Percentiles rank a stretch among this genome's conserved stretches.
These are phyloP conservation scores for Cyathus striatus DNA, from an alignment of 768 basidiomycete genomes.

Conservation along the genomic window DNA sequence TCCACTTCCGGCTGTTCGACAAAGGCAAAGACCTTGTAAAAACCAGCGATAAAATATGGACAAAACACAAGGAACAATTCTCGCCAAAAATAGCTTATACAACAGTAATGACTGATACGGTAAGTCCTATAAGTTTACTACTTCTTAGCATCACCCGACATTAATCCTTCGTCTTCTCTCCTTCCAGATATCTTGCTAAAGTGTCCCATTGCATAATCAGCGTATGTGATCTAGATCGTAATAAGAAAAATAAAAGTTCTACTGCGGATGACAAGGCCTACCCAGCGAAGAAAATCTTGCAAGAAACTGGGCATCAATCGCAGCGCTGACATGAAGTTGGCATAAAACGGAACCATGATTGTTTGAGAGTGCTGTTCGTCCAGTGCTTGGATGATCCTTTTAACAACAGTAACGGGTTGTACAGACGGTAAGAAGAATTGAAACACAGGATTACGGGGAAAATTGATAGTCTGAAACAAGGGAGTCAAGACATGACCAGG, in stretches of 20 bases:
- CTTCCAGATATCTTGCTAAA: constrained; percentile 64
- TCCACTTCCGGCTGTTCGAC: too few relatives aligned
- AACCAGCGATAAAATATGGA: too few relatives aligned
- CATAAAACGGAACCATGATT: constrained; percentile 71
- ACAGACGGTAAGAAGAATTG: constrained; percentile 77
- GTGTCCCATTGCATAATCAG: constrained; percentile 66
- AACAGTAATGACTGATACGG: neutral
- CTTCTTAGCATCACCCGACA: neutral
- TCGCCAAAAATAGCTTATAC: neutral
- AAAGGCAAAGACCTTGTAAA: too few relatives aligned
- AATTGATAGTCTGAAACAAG: constrained; percentile 60
- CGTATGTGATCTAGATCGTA: constrained; percentile 47
- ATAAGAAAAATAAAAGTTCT: constrained; percentile 1
- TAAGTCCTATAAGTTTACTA: neutral
- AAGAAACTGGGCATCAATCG: constrained; percentile 64
- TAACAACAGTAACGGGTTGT: constrained; percentile 70
- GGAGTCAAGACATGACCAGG: constrained; percentile 78
- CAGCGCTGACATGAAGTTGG: constrained; percentile 52
- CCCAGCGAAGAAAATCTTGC: constrained; percentile 75
- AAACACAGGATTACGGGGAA: constrained; percentile 46
- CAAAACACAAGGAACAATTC: too few relatives aligned
- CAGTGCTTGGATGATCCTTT: constrained; percentile 74
- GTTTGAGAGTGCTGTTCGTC: constrained; percentile 75
- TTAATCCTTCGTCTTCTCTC: constrained; percentile 47
- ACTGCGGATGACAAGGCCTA: constrained; percentile 21